These are phyloP conservation scores for Tylopilus felleus DNA, from an alignment of 768 basidiomycete genomes.

Conservation along the genomic window DNA sequence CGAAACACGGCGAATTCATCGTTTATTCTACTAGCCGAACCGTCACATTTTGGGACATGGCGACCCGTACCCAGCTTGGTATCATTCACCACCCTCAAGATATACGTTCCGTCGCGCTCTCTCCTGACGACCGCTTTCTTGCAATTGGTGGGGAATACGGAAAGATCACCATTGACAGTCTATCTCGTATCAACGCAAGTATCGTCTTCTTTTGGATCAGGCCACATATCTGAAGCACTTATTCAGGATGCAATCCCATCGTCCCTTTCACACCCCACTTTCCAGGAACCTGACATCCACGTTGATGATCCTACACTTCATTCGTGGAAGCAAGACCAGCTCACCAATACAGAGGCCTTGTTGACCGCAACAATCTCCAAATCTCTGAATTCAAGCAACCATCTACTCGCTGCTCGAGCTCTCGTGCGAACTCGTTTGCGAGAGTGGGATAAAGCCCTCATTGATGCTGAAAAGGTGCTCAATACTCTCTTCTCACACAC, in stretches of 20 bases:
- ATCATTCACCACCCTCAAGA: neutral
- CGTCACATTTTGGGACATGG: neutral
- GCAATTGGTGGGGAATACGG: neutral
- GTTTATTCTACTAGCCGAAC: neutral
- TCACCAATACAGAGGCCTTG: neutral
- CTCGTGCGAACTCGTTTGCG: neutral
- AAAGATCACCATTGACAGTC: neutral
- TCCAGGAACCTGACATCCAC: neutral
- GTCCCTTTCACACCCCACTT: neutral
- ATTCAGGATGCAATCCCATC: too few relatives aligned
- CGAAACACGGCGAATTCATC: neutral
- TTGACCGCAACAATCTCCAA: neutral
- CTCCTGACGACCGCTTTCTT: neutral
- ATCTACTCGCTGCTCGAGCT: neutral
- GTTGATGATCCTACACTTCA: neutral
- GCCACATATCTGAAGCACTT: too few relatives aligned
- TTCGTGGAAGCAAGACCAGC: neutral
- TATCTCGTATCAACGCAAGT: neutral
- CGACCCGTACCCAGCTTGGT: neutral
- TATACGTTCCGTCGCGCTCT: neutral
- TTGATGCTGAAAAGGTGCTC: neutral
- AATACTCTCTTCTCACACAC: neutral
- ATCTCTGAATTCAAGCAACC: neutral
- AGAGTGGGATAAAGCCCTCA: neutral
- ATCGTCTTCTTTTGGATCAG: neutral